These are phyloP conservation scores for Saksenaea oblongispora DNA, from an alignment of 371 early-diverging fungal species.

Conservation along the genomic window DNA sequence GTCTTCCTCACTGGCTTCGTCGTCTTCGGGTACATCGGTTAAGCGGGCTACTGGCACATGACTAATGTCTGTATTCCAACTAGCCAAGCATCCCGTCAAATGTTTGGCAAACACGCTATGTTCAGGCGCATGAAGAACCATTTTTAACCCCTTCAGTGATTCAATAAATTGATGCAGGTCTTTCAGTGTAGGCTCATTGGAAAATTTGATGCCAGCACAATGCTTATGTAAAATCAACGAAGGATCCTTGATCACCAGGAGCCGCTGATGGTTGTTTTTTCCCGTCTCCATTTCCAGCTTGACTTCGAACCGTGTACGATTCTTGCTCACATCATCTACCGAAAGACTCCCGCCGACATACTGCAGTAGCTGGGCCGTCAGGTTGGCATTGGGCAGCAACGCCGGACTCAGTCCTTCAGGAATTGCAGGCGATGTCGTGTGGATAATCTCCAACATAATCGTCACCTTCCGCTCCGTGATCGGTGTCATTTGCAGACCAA, in stretches of 20 bases:
- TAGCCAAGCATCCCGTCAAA: constrained; percentile 56
- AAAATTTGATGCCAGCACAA: constrained; percentile 32
- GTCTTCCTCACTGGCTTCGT: constrained; percentile 6
- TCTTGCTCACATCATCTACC: constrained; percentile 39
- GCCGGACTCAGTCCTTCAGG: constrained; percentile 25
- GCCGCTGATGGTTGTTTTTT: constrained; percentile 14
- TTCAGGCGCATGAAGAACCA: constrained; percentile 56
- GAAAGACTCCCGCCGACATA: constrained; percentile 49
- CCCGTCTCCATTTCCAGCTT: constrained; percentile 40
- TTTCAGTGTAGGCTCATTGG: constrained; percentile 56
- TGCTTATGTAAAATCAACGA: constrained; percentile 23
- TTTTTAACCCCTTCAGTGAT: constrained; percentile 49
- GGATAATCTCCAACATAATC: constrained; percentile 53
- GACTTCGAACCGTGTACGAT: constrained; percentile 42
- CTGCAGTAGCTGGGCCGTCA: constrained; percentile 51
- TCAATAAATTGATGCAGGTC: constrained; percentile 53
- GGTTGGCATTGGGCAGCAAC: constrained; percentile 47
- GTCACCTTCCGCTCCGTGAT: neutral
- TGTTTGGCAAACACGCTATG: constrained; percentile 61
- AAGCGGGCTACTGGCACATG: constrained; percentile 46
- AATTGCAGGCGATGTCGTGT: constrained; percentile 42
- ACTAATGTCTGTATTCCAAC: constrained; percentile 60
- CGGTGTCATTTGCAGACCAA: constrained; percentile 47
- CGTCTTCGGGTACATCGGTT: neutral
- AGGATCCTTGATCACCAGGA: constrained; percentile 9